Evolutionary conservation across 768 basidiomycete species (phyloP).

Genomic region (Thelephora ganbajun): DNA sequence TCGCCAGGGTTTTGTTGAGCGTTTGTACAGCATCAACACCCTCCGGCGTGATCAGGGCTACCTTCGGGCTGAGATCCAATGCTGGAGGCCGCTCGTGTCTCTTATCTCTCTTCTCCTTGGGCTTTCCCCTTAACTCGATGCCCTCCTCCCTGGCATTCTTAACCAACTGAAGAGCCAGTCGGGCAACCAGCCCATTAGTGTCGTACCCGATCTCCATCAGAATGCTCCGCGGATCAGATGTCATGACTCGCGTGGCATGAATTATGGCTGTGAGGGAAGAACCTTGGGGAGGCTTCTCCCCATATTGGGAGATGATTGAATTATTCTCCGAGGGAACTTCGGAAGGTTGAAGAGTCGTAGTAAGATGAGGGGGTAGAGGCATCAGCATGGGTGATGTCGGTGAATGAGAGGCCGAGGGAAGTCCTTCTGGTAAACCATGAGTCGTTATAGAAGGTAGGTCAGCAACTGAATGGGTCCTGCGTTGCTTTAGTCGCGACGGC

Average conservation of each 20-base stretch:
- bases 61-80: constrained; percentile 1
- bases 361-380: constrained; percentile 2
- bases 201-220: constrained; percentile 59
- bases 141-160: constrained; percentile 52
- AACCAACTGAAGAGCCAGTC: constrained; percentile 55
- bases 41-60: not conserved
- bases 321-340: constrained; percentile 6
- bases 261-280: constrained; percentile 61
- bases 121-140: constrained; percentile 31
- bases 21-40: constrained; percentile 30
- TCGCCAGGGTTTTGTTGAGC: constrained; percentile 10
- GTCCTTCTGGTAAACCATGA: not conserved
- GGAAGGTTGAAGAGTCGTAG: not conserved
- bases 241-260: constrained; percentile 83
- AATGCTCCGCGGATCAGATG: constrained; percentile 59
- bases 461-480: constrained; percentile 11
- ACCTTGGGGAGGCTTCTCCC: constrained; percentile 35
- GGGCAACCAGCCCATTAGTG: constrained; percentile 42
- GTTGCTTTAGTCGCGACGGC: constrained; percentile 1
- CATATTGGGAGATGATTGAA: constrained; percentile 1
- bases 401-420: not conserved
- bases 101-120: constrained; percentile 29
- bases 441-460: constrained; percentile 6
- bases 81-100: constrained; percentile 9
- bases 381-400: not conserved